phyloP scores from a whole-genome alignment of 495 filamentous ascomycete genomes.

The Aspergillus affinis region DNA sequence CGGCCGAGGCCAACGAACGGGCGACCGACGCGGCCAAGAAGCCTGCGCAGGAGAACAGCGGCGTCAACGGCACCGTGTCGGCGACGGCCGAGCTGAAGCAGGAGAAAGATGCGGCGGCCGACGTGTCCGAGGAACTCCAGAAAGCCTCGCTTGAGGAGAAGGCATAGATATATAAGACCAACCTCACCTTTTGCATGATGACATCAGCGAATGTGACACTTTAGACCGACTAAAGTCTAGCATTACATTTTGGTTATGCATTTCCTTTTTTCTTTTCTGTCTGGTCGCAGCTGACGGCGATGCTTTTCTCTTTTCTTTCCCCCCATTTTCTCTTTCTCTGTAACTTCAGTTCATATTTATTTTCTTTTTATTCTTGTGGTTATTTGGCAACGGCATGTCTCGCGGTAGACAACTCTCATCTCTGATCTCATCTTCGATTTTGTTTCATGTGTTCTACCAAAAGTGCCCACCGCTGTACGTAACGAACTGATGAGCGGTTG shows the following conservation, averaged over 20 bases:
- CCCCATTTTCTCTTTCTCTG: constrained; percentile 4
- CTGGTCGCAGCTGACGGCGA: not conserved
- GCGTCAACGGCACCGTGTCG: constrained; percentile 52
- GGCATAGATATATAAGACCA: constrained; percentile 31
- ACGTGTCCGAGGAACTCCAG: constrained; percentile 58
- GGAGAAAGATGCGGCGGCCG: constrained; percentile 57
- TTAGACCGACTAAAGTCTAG: not conserved
- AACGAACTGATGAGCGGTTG: no score
- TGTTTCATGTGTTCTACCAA: no score
- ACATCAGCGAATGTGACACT: constrained; percentile 7
- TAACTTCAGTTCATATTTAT: constrained; percentile 7
- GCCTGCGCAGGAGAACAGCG: constrained; percentile 47
- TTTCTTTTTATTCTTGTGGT: constrained; percentile 12
- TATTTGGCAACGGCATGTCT: not conserved
- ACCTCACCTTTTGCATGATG: constrained; percentile 16
- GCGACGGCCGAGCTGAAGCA: constrained; percentile 55
- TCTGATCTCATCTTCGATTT: no score
- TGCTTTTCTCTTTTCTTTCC: constrained; percentile 4
- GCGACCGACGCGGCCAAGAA: constrained; percentile 51
- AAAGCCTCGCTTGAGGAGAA: constrained; percentile 59
- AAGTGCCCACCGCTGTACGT: no score
- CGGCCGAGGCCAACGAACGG: constrained; percentile 31
- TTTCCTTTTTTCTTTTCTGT: constrained; percentile 1
- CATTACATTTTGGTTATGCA: not conserved
- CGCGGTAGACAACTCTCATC: no score